These are phyloP conservation scores for Rhododendron griersonianum DNA, from an alignment of 148 eudicot species.

Conservation along the genomic window DNA sequence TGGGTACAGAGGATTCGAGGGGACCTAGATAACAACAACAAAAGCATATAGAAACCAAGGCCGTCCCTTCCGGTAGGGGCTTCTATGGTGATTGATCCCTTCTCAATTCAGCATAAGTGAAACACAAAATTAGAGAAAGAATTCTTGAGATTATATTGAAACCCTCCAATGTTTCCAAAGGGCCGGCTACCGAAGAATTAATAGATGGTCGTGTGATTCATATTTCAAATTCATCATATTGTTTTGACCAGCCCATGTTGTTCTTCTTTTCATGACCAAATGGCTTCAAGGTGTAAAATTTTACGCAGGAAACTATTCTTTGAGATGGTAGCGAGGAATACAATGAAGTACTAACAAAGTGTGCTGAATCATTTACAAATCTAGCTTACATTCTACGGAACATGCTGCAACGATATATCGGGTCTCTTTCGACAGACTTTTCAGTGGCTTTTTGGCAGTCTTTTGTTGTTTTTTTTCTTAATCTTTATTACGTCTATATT, in stretches of 20 bases:
- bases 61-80: background rate
- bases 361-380: background rate
- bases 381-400: background rate
- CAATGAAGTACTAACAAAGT: background rate
- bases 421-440: too few relatives aligned
- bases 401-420: too few relatives aligned
- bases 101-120: background rate
- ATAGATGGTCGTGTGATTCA: background rate
- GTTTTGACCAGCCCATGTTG: background rate
- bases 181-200: background rate
- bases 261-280: background rate
- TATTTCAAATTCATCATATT: background rate
- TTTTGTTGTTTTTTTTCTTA: too few relatives aligned
- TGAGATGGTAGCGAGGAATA: background rate
- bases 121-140: background rate
- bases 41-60: background rate
- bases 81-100: background rate
- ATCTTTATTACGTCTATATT: too few relatives aligned
- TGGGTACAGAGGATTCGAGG: background rate
- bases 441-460: too few relatives aligned
- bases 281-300: background rate
- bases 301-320: background rate
- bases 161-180: background rate
- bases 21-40: constrained; percentile 24
- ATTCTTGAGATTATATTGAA: background rate